phyloP scores from a whole-genome alignment of 2,329 filamentous ascomycete genomes.

The Akanthomyces lecanii region DNA sequence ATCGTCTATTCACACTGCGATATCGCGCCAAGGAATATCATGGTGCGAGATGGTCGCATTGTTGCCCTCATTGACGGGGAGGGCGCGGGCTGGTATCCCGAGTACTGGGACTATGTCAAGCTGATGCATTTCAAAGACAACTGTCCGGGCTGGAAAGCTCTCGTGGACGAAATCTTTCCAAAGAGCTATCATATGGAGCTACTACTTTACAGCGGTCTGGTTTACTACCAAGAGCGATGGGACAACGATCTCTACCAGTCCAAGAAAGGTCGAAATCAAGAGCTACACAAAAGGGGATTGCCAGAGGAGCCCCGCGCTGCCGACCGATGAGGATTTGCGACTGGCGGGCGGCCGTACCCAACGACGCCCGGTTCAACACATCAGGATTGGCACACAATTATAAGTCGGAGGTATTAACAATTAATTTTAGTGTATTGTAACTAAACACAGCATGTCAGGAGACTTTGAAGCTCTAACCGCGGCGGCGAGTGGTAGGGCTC shows the following conservation, averaged over 20 bases:
- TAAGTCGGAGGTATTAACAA: background rate
- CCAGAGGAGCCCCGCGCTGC: no score
- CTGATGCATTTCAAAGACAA: no score
- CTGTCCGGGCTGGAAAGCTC: background rate
- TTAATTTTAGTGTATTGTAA: background rate
- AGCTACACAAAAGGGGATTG: background rate
- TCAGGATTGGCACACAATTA: background rate
- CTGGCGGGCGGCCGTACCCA: background rate
- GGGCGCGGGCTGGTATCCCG: constrained; percentile 38
- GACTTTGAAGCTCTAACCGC: constrained; percentile 29
- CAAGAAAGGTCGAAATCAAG: background rate
- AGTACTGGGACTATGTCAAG: constrained; percentile 29
- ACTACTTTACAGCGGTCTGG: background rate
- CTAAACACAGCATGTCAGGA: background rate
- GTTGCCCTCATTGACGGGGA: no score
- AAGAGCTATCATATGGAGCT: background rate
- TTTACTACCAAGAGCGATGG: background rate
- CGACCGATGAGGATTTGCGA: no score
- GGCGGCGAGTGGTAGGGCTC: constrained; percentile 41
- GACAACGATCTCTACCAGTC: background rate
- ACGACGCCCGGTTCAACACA: background rate
- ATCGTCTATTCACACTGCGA: no score
- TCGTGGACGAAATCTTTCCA: background rate
- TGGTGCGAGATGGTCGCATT: no score
- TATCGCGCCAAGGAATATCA: no score